phyloP scores from a whole-genome alignment of 2,329 filamentous ascomycete genomes.

The Phaeosphaeria sp. region DNA sequence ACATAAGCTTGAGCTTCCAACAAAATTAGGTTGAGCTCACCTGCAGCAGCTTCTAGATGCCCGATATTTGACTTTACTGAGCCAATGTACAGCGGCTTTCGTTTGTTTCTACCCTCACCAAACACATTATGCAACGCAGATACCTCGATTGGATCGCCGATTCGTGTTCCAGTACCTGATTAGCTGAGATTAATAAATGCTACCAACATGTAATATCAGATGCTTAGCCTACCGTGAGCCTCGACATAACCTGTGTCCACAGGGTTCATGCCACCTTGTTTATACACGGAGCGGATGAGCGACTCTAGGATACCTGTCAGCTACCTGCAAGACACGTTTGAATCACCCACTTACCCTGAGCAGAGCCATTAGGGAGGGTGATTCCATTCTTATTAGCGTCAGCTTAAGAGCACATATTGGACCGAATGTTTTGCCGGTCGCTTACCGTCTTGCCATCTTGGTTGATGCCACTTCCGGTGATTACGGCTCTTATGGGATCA shows the following conservation, averaged over 20 bases:
- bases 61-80: slow-evolving; percentile 44
- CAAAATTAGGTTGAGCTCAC: not conserved
- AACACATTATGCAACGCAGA: slow-evolving; percentile 32
- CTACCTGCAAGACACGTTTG: not conserved
- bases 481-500: slow-evolving; percentile 58
- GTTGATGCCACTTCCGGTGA: slow-evolving; percentile 51
- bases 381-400: slow-evolving; percentile 51
- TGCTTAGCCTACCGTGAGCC: slow-evolving; percentile 24
- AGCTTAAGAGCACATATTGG: not conserved
- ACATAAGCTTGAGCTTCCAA: not conserved
- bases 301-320: slow-evolving; percentile 8
- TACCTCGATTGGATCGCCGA: slow-evolving; percentile 45
- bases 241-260: slow-evolving; percentile 39
- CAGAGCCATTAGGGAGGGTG: slow-evolving; percentile 64
- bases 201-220: not conserved
- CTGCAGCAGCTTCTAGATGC: slow-evolving; percentile 41
- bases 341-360: slow-evolving; percentile 38
- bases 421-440: not conserved
- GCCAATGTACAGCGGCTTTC: slow-evolving; percentile 33
- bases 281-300: slow-evolving; percentile 31
- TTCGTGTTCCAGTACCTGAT: slow-evolving; percentile 63
- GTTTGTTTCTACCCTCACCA: slow-evolving; percentile 20
- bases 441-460: slow-evolving; percentile 61
- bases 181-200: not conserved
- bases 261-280: slow-evolving; percentile 29